Evolutionary conservation across 1,139 yeast species (phyloP).

Genomic region (Candida gigantensis): DNA sequence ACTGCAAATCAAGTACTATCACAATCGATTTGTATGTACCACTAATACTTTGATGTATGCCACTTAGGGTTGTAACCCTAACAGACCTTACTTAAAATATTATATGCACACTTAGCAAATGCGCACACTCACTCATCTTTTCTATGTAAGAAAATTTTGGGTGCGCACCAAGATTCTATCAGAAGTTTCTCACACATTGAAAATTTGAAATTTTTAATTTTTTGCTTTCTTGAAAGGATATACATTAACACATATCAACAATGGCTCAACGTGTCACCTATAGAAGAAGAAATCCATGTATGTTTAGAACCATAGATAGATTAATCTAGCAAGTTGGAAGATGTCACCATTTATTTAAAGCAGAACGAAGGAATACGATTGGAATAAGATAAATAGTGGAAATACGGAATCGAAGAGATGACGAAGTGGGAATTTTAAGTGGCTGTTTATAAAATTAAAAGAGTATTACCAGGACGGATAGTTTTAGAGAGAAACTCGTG

Average conservation of each 20-base stretch:
- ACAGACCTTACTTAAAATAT: not conserved
- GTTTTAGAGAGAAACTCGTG: too few relatives aligned
- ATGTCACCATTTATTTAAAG: too few relatives aligned
- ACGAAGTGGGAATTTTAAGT: too few relatives aligned
- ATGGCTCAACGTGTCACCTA: slow-evolving; percentile 57
- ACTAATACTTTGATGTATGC: not conserved
- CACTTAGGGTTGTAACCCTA: slow-evolving; percentile 7
- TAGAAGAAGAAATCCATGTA: slow-evolving; percentile 56
- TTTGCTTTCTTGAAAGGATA: slow-evolving; percentile 14
- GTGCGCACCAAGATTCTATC: slow-evolving; percentile 4
- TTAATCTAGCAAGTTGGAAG: not conserved
- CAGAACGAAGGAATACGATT: not conserved
- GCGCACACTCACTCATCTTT: too few relatives aligned
- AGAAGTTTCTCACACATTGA: slow-evolving; percentile 8
- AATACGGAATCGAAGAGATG: too few relatives aligned
- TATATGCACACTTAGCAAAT: slow-evolving; percentile 10
- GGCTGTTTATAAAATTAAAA: too few relatives aligned
- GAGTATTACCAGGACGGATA: too few relatives aligned
- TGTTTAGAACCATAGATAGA: slow-evolving; percentile 21
- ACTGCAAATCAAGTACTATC: too few relatives aligned
- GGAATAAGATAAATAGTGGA: not conserved
- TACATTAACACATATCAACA: slow-evolving; percentile 16
- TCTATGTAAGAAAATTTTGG: too few relatives aligned
- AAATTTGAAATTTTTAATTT: slow-evolving; percentile 14
- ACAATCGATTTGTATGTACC: not conserved